phyloP scores from a whole-genome alignment of 1,284 basidiomycete species.

The Ustilago tritici region DNA sequence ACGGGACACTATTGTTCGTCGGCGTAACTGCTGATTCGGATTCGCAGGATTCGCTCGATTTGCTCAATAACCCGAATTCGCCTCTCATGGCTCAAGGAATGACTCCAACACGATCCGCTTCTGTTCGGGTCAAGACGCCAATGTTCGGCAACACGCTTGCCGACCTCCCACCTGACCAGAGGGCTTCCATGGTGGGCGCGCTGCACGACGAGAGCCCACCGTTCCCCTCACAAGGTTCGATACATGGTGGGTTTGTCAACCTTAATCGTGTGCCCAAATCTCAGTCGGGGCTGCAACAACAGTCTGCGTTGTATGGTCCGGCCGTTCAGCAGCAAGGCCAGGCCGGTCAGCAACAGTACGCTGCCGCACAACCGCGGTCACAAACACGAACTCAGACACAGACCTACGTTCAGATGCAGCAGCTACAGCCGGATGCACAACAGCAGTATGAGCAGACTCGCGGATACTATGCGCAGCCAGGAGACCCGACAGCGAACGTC shows the following conservation, averaged over 20 bases:
- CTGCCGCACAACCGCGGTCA: neutral
- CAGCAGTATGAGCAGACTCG: slow-evolving; percentile 7
- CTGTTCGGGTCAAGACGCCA: slow-evolving; percentile 36
- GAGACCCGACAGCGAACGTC: neutral
- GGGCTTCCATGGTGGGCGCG: slow-evolving; percentile 21
- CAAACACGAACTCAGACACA: neutral
- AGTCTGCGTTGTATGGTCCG: slow-evolving; percentile 3
- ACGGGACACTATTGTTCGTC: slow-evolving; percentile 10
- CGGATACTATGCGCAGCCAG: slow-evolving; percentile 13
- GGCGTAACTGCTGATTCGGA: slow-evolving; percentile 12
- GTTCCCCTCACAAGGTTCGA: slow-evolving; percentile 3
- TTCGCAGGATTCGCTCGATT: slow-evolving; percentile 26
- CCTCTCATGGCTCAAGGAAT: neutral
- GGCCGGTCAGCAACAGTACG: slow-evolving; percentile 3
- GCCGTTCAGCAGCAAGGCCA: slow-evolving; percentile 1
- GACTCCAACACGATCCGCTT: slow-evolving; percentile 21
- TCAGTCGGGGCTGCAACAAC: slow-evolving; percentile 6
- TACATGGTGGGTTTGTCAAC: slow-evolving; percentile 10
- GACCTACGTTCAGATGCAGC: neutral
- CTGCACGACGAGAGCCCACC: slow-evolving; percentile 13
- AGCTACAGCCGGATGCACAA: slow-evolving; percentile 5
- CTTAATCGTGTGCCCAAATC: neutral
- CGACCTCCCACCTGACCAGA: slow-evolving; percentile 27
- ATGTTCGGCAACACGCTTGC: slow-evolving; percentile 30
- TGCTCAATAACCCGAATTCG: slow-evolving; percentile 9